Evolutionary conservation across 352 stramenopile species (phyloP).

Genomic region (Aphanomyces stellatus): DNA sequence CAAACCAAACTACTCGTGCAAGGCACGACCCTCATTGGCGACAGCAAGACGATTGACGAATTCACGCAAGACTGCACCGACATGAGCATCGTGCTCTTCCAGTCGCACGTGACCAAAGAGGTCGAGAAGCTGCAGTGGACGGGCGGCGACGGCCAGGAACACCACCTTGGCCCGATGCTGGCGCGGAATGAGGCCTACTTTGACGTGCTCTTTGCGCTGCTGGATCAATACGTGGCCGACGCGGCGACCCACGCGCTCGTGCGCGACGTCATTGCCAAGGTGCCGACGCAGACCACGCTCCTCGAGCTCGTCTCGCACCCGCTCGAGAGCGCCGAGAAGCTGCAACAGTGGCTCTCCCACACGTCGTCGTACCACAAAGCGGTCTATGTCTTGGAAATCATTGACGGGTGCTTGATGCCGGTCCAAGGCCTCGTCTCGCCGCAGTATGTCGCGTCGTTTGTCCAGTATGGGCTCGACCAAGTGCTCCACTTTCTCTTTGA

Average conservation of each 20-base stretch:
- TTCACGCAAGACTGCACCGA: slow-evolving; percentile 61
- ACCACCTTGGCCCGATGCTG: slow-evolving; percentile 61
- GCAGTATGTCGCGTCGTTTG: slow-evolving; percentile 61
- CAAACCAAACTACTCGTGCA: slow-evolving; percentile 75
- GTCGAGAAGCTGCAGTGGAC: background rate
- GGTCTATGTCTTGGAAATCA: slow-evolving; percentile 83
- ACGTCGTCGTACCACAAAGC: slow-evolving; percentile 63
- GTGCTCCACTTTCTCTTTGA: slow-evolving; percentile 73
- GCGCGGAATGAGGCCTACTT: slow-evolving; percentile 62
- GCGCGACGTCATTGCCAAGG: slow-evolving; percentile 76
- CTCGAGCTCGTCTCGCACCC: slow-evolving; percentile 42
- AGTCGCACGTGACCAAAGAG: slow-evolving; percentile 41
- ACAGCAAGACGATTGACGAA: slow-evolving; percentile 76
- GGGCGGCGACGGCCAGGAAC: slow-evolving; percentile 5
- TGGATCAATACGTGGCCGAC: slow-evolving; percentile 53
- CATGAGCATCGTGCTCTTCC: slow-evolving; percentile 73
- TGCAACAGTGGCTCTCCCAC: background rate
- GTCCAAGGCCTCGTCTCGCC: slow-evolving; percentile 25
- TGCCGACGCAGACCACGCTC: slow-evolving; percentile 66
- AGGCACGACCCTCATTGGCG: slow-evolving; percentile 55
- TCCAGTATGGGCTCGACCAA: slow-evolving; percentile 67
- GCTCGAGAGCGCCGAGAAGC: background rate
- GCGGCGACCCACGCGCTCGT: slow-evolving; percentile 50
- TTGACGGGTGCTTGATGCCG: slow-evolving; percentile 71
- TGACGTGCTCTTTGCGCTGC: slow-evolving; percentile 71